Evolutionary conservation across 106 monocot species (phyloP).

Genomic region (Platanthera zijinensis): DNA sequence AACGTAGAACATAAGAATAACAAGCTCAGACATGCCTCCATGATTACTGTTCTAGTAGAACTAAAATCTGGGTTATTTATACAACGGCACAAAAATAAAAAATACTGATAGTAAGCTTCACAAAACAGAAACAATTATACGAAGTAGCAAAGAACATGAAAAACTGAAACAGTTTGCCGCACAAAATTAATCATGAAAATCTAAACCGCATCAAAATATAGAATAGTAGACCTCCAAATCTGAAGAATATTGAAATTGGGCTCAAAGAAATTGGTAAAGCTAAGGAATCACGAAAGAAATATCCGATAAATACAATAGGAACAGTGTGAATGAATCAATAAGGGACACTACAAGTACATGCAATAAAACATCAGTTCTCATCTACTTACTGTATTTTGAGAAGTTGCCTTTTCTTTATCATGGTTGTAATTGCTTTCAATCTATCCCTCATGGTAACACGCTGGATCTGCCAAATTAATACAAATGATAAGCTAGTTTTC

Average conservation of each 20-base stretch:
- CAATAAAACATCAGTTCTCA: neutral
- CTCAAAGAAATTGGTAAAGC: neutral
- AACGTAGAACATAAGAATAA: neutral
- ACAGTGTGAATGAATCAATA: neutral
- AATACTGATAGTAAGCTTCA: neutral
- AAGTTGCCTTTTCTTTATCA: neutral
- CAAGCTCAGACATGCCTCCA: neutral
- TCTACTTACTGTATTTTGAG: neutral
- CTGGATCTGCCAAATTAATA: conserved; percentile 1
- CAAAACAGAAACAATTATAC: neutral
- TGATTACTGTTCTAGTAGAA: neutral
- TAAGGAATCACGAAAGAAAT: neutral
- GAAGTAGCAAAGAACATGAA: neutral
- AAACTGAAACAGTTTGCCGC: neutral
- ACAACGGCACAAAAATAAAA: neutral
- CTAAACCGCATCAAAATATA: neutral
- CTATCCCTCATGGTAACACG: neutral
- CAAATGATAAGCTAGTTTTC: neutral
- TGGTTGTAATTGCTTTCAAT: neutral
- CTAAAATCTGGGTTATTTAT: neutral
- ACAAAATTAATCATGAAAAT: neutral
- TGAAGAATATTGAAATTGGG: neutral
- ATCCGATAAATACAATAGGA: neutral
- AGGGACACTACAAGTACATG: neutral
- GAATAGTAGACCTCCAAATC: neutral